These are phyloP conservation scores for Coniochaeta sp. DNA, from an alignment of 2,329 filamentous ascomycete genomes.

Conservation along the genomic window DNA sequence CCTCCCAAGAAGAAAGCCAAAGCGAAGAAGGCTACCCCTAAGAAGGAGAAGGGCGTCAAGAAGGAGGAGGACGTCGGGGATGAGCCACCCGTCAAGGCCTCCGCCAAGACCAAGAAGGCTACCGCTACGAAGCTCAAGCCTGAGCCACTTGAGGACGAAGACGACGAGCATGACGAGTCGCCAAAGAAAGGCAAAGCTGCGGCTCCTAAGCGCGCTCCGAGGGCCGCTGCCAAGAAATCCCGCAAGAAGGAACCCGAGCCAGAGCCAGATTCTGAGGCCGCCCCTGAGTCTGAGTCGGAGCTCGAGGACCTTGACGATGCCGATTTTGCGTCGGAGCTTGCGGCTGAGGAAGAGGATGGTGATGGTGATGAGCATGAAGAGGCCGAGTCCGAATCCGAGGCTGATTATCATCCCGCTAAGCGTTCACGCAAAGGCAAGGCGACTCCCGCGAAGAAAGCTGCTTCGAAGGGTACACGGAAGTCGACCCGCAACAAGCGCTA, in stretches of 20 bases:
- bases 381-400: not conserved
- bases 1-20: conserved; percentile 7
- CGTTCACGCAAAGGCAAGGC: not conserved
- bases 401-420: not conserved
- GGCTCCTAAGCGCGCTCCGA: not conserved
- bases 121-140: conserved; percentile 7
- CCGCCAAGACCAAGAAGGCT: conserved; percentile 12
- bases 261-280: conserved; percentile 3
- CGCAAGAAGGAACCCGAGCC: not conserved
- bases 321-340: not conserved
- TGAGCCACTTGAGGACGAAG: conserved; percentile 4
- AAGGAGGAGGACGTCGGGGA: conserved; percentile 16
- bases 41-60: not conserved
- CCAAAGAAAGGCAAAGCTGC: conserved; percentile 4
- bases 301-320: conserved; percentile 9
- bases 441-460: not conserved
- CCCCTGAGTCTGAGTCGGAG: conserved; percentile 6
- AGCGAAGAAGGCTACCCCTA: not conserved
- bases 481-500: not conserved
- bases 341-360: not conserved
- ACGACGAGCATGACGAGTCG: conserved; percentile 4
- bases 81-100: conserved; percentile 10
- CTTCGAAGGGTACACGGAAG: not conserved
- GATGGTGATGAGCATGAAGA: not conserved
- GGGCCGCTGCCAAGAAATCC: not conserved